Evolutionary conservation across 176 grass and related monocot species (phyloP).

Genomic region (Aegilops speltoides): DNA sequence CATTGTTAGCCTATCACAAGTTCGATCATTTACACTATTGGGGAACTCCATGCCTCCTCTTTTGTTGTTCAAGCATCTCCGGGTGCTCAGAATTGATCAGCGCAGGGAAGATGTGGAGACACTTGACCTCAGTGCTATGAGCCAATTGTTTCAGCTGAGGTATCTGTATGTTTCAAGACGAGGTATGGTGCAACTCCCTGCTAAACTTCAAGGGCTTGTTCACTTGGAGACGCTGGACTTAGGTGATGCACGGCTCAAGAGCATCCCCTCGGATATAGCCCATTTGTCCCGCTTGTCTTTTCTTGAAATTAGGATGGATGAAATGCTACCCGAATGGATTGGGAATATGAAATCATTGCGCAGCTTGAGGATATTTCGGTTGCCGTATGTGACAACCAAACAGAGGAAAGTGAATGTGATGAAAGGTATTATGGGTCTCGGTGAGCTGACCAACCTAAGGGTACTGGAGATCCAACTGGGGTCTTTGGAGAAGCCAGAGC

Average conservation of each 20-base stretch:
- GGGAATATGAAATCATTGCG: neutral
- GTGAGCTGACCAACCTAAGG: neutral
- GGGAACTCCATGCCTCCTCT: too few species aligned
- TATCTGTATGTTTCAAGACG: too few species aligned
- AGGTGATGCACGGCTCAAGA: fast-evolving
- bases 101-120: too few species aligned
- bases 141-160: neutral
- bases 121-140: neutral
- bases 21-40: too few species aligned
- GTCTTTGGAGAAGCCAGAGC: neutral
- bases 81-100: too few species aligned
- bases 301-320: neutral
- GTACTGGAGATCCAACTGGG: fast-evolving
- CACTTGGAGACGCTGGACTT: too few species aligned
- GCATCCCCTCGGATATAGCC: neutral
- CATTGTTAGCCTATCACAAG: too few species aligned
- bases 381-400: too few species aligned
- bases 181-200: too few species aligned
- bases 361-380: neutral
- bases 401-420: too few species aligned
- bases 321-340: neutral
- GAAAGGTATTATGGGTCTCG: neutral
- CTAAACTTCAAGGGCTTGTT: too few species aligned
- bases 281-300: neutral
- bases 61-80: too few species aligned